These are phyloP conservation scores for Moesziomyces aphidis DNA, from an alignment of 1,284 basidiomycete genomes.

Conservation along the genomic window DNA sequence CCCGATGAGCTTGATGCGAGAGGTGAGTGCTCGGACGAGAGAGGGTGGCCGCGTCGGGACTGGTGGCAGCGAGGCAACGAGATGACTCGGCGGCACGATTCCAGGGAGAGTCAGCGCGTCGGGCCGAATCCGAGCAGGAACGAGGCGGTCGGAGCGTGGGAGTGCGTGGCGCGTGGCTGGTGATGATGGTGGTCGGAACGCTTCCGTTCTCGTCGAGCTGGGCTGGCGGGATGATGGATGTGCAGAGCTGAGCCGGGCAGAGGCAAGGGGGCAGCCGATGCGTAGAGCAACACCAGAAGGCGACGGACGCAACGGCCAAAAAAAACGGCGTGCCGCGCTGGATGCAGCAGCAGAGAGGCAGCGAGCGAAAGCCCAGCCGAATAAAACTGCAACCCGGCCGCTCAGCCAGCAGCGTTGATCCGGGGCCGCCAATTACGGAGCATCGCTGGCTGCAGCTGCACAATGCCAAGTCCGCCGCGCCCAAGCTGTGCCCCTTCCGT, in stretches of 20 bases:
- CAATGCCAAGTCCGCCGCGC: not conserved
- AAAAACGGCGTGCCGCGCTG: no score
- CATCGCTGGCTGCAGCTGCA: not conserved
- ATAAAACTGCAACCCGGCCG: not conserved
- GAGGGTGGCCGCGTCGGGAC: no score
- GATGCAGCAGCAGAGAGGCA: no score
- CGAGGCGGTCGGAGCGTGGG: not conserved
- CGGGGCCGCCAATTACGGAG: no score
- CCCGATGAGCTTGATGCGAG: no score
- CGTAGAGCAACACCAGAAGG: not conserved
- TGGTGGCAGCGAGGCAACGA: no score
- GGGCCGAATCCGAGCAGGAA: not conserved
- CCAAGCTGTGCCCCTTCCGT: conserved; percentile 3
- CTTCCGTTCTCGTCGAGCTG: not conserved
- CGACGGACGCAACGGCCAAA: not conserved
- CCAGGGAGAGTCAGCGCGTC: not conserved
- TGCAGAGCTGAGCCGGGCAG: not conserved
- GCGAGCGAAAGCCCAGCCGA: not conserved
- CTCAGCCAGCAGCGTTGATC: no score
- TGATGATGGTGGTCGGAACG: not conserved
- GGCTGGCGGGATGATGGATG: not conserved
- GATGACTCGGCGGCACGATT: no score
- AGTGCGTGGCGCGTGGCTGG: no score
- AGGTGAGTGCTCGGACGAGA: no score
- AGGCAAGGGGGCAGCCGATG: no score